Conservation (phyloP, 1,284 basidiomycete genomes). For the Exsudoporus floridanus region DNA sequence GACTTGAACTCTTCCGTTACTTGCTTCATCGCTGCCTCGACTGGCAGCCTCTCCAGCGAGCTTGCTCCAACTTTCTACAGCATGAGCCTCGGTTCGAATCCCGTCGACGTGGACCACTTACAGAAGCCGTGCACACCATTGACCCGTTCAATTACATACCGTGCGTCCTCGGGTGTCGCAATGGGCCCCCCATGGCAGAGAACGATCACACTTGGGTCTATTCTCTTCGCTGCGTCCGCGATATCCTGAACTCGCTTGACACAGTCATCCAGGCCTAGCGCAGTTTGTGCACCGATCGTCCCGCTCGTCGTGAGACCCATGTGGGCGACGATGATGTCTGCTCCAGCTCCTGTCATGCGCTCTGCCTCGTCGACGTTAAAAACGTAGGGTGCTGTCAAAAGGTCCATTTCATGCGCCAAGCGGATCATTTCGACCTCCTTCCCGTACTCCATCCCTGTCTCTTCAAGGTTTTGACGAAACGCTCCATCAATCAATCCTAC, state of each 20-base stretch:
- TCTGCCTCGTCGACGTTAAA: slow-evolving; percentile 30
- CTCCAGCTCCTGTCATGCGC: slow-evolving; percentile 28
- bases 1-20: slow-evolving; percentile 24
- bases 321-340: slow-evolving; percentile 33
- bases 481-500: slow-evolving; percentile 33
- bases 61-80: slow-evolving; percentile 26
- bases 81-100: not conserved
- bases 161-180: slow-evolving; percentile 25
- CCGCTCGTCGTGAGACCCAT: slow-evolving; percentile 35
- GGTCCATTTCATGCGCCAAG: slow-evolving; percentile 26
- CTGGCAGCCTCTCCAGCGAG: slow-evolving; percentile 30
- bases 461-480: slow-evolving; percentile 35
- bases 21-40: slow-evolving; percentile 24
- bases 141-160: slow-evolving; percentile 25
- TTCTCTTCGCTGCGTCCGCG: slow-evolving; percentile 15
- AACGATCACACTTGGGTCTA: slow-evolving; percentile 24
- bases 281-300: slow-evolving; percentile 28
- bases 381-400: slow-evolving; percentile 32
- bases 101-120: slow-evolving; percentile 7
- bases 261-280: slow-evolving; percentile 26
- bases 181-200: slow-evolving; percentile 34
- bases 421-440: slow-evolving; percentile 37
- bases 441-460: slow-evolving; percentile 34
- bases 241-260: slow-evolving; percentile 24
- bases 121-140: slow-evolving; percentile 31